Evolutionary conservation across 176 grass and related monocot species (phyloP).

Genomic region (Lolium perenne): DNA sequence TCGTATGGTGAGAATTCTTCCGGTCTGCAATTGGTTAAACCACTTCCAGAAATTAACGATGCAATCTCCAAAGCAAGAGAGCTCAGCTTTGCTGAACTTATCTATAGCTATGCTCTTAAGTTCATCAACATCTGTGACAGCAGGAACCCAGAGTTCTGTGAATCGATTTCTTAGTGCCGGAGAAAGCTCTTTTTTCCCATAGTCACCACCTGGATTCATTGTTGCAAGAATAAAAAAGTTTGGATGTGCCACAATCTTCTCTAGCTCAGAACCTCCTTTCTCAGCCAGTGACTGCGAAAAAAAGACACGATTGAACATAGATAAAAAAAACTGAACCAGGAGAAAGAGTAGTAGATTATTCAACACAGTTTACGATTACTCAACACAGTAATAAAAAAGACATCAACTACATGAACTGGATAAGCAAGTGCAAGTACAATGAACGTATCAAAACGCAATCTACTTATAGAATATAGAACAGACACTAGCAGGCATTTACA

Average conservation of each 20-base stretch:
- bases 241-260: slow-evolving; percentile 81
- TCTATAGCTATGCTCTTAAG: slow-evolving; percentile 73
- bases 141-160: slow-evolving; percentile 95
- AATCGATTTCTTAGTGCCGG: slow-evolving; percentile 92
- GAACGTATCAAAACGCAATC: not conserved
- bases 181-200: slow-evolving; percentile 96
- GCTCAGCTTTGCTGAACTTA: slow-evolving; percentile 60
- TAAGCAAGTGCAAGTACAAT: slow-evolving; percentile 25
- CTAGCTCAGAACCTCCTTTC: slow-evolving; percentile 88
- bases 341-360: not conserved
- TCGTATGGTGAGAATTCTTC: slow-evolving; percentile 79
- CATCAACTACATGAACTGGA: slow-evolving; percentile 10
- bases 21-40: slow-evolving; percentile 87
- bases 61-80: slow-evolving; percentile 68
- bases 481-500: not conserved
- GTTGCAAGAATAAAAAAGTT: slow-evolving; percentile 93
- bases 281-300: slow-evolving; percentile 85
- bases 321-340: slow-evolving; percentile 24
- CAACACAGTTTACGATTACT: not conserved
- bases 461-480: not conserved
- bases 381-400: not conserved
- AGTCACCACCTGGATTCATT: slow-evolving; percentile 98
- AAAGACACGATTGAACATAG: slow-evolving; percentile 31
- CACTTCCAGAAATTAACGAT: slow-evolving; percentile 92
- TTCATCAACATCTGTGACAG: slow-evolving; percentile 75